These are phyloP conservation scores for Aureobasidium uvarum DNA, from an alignment of 2,329 filamentous ascomycete species.

Conservation along the genomic window DNA sequence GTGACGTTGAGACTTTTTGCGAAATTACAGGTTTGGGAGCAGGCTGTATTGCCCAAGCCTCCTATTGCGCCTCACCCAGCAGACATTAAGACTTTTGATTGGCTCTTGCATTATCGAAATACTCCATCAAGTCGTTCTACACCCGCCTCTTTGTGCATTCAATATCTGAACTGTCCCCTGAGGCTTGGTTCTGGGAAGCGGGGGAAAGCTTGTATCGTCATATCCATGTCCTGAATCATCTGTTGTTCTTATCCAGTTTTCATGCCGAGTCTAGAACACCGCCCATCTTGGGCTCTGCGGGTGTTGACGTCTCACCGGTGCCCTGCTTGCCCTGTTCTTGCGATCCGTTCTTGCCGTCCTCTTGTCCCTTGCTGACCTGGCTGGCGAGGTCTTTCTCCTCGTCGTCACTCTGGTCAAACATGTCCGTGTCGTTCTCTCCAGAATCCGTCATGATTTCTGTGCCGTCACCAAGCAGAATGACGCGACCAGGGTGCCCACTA, in stretches of 20 bases:
- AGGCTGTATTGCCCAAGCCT: neutral
- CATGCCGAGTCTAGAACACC: constrained; percentile 23
- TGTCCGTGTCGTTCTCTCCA: constrained; percentile 66
- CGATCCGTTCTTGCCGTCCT: constrained; percentile 38
- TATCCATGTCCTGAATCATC: constrained; percentile 19
- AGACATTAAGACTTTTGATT: constrained; percentile 18
- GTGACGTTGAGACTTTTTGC: constrained; percentile 4
- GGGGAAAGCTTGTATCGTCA: constrained; percentile 20
- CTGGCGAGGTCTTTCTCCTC: constrained; percentile 75
- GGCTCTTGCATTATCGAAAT: constrained; percentile 16
- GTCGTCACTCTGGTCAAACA: constrained; percentile 71
- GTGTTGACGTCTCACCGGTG: constrained; percentile 27
- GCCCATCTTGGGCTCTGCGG: constrained; percentile 36
- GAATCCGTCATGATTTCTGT: constrained; percentile 88
- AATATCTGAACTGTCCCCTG: neutral
- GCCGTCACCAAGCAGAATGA: constrained; percentile 93
- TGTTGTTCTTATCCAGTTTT: neutral
- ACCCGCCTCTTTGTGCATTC: neutral
- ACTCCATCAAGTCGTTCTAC: constrained; percentile 2
- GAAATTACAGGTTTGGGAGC: neutral
- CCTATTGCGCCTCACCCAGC: neutral
- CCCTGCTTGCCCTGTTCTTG: constrained; percentile 30
- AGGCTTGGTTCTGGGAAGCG: neutral
- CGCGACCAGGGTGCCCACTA: constrained; percentile 72
- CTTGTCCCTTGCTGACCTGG: constrained; percentile 69